Evolutionary conservation across 179 eudicot genomes (phyloP).

Genomic region (Silene vulgaris): DNA sequence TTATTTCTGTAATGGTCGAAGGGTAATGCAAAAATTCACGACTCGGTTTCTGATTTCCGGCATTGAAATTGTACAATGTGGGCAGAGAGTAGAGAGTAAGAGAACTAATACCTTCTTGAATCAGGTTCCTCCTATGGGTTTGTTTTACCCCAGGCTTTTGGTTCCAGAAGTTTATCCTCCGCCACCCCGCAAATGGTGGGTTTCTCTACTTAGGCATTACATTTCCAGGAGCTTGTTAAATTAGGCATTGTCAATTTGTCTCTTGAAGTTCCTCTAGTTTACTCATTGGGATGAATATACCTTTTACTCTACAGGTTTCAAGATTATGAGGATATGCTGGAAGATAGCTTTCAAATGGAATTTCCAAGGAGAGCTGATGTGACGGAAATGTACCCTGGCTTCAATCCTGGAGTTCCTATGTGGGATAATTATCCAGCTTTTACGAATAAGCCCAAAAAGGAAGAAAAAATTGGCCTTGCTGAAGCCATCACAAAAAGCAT

Average conservation of each 20-base stretch:
- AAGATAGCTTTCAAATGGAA: conserved; percentile 72
- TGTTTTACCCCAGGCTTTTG: conserved; percentile 89
- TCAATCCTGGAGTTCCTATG: conserved; percentile 56
- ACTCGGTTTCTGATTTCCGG: background rate
- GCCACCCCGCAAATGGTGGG: conserved; percentile 87
- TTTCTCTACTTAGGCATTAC: conserved; percentile 17
- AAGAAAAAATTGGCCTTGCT: conserved; percentile 87
- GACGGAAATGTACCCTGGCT: conserved; percentile 57
- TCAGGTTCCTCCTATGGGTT: conserved; percentile 98
- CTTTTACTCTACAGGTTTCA: conserved; percentile 53
- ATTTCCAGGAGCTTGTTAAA: conserved; percentile 11
- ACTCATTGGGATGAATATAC: background rate
- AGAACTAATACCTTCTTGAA: conserved; percentile 28
- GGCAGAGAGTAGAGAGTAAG: background rate
- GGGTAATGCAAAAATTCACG: conserved; percentile 5
- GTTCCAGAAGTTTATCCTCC: conserved; percentile 94
- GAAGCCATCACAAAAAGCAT: conserved; percentile 96
- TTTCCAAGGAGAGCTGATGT: conserved; percentile 66
- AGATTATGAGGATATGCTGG: conserved; percentile 92
- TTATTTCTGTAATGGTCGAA: background rate
- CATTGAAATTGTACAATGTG: background rate
- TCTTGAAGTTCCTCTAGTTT: conserved; percentile 5
- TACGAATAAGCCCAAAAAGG: conserved; percentile 57
- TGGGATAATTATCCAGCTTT: conserved; percentile 80
- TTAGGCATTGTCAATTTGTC: background rate